Evolutionary conservation across 1,139 yeast species (phyloP).

Genomic region (Pneumocystis carinii): DNA sequence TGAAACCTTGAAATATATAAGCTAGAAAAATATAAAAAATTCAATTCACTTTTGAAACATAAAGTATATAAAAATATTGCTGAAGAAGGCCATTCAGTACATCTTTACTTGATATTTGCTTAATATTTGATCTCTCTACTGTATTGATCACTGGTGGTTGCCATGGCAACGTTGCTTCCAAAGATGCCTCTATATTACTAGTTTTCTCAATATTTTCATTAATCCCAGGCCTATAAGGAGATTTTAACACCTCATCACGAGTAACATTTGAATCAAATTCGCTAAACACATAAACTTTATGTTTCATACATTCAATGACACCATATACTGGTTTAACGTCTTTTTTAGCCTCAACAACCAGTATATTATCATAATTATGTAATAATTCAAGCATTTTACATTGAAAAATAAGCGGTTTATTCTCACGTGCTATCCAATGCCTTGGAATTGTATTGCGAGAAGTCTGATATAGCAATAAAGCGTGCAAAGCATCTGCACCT

Average conservation of each 20-base stretch:
- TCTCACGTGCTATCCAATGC: background rate
- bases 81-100: background rate
- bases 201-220: background rate
- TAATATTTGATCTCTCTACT: no score
- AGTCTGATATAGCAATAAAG: background rate
- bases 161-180: no score
- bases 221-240: no score
- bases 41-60: background rate
- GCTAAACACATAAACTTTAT: background rate
- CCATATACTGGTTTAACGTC: background rate
- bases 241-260: background rate
- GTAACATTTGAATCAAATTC: background rate
- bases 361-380: background rate
- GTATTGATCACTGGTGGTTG: no score
- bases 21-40: background rate
- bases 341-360: background rate
- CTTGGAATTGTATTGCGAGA: background rate
- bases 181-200: no score
- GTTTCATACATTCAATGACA: background rate
- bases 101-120: background rate
- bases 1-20: background rate
- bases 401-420: background rate
- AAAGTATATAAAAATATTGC: background rate
- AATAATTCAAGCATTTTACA: background rate
- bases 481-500: background rate